These are phyloP conservation scores for Rubia tinctorum DNA, from an alignment of 305 asterid genomes.

Conservation along the genomic window DNA sequence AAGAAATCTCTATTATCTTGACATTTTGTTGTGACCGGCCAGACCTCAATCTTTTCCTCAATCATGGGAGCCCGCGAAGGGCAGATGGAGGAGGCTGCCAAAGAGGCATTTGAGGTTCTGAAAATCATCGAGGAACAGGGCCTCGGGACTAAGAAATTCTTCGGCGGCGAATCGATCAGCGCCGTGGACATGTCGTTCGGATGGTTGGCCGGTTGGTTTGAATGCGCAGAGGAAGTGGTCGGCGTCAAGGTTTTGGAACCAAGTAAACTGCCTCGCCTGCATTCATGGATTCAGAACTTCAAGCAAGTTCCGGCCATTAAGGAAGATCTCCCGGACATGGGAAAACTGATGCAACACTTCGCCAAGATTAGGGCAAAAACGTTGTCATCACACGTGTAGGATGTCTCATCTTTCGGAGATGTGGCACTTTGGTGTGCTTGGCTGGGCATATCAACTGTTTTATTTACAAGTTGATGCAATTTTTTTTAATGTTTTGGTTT, in stretches of 20 bases:
- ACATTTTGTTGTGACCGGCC: background rate
- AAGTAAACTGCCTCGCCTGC: slow-evolving; percentile 13
- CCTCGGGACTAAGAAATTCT: slow-evolving; percentile 29
- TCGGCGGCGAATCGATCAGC: slow-evolving; percentile 25
- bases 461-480: no score
- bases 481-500: no score
- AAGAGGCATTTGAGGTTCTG: slow-evolving; percentile 17
- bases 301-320: slow-evolving; percentile 21
- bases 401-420: background rate
- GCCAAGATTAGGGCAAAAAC: slow-evolving; percentile 3
- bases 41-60: background rate
- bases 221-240: slow-evolving; percentile 22
- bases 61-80: slow-evolving; percentile 16
- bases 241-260: slow-evolving; percentile 22
- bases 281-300: slow-evolving; percentile 27
- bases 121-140: slow-evolving; percentile 25
- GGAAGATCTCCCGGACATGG: slow-evolving; percentile 16
- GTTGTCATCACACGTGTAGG: background rate
- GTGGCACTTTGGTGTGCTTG: background rate
- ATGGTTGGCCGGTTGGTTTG: slow-evolving; percentile 26
- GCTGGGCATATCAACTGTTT: no score
- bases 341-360: slow-evolving; percentile 13
- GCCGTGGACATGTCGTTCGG: slow-evolving; percentile 24
- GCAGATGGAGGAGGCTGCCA: slow-evolving; percentile 19
- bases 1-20: background rate